Evolutionary conservation across 1,284 basidiomycete species (phyloP).

Genomic region (Apiotrichum laibachii): DNA sequence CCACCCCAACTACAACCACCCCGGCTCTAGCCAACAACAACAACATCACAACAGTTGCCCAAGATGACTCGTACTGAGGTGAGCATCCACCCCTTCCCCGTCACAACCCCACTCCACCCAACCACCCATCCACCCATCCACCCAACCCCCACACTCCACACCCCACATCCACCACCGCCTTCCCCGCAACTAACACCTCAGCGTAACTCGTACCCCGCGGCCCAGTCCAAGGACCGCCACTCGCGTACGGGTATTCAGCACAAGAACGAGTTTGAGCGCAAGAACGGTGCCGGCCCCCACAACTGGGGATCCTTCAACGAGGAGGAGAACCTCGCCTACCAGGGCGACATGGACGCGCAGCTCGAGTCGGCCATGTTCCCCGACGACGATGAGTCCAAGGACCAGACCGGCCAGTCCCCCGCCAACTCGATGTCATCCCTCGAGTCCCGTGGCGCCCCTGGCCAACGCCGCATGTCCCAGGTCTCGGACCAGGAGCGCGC

Average conservation of each 20-base stretch:
- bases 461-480: slow-evolving; percentile 39
- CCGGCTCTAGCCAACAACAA: not conserved
- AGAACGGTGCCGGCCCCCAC: slow-evolving; percentile 72
- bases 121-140: not conserved
- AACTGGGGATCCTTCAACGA: slow-evolving; percentile 75
- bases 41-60: slow-evolving; percentile 5
- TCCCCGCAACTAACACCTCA: slow-evolving; percentile 15
- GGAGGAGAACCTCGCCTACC: slow-evolving; percentile 58
- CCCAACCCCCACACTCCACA: not conserved
- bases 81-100: slow-evolving; percentile 2
- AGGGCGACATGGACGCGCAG: slow-evolving; percentile 44
- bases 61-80: slow-evolving; percentile 30
- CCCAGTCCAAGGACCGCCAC: slow-evolving; percentile 67
- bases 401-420: slow-evolving; percentile 7
- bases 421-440: slow-evolving; percentile 12
- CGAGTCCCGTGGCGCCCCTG: slow-evolving; percentile 21
- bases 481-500: slow-evolving; percentile 66
- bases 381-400: slow-evolving; percentile 21
- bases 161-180: not conserved
- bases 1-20: slow-evolving; percentile 7
- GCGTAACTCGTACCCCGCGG: slow-evolving; percentile 65
- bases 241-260: slow-evolving; percentile 68
- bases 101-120: not conserved
- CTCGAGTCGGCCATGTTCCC: slow-evolving; percentile 50
- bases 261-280: slow-evolving; percentile 61